These are phyloP conservation scores for Chrysophaeum taylorii DNA, from an alignment of 352 stramenopile genomes.

Conservation along the genomic window DNA sequence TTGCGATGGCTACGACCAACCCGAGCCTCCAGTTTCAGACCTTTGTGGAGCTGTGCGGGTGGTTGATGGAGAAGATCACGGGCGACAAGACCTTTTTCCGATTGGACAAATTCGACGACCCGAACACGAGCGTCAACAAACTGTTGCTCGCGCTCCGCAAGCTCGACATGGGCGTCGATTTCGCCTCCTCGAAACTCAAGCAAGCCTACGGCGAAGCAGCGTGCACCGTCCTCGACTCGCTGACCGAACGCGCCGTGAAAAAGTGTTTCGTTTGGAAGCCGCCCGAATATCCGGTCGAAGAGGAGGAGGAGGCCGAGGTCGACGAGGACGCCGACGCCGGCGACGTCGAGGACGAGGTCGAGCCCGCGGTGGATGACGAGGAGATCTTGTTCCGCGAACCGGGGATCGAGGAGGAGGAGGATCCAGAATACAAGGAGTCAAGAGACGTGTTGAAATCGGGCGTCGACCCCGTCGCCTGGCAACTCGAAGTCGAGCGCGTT, in stretches of 20 bases:
- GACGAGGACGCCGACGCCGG: slow-evolving; percentile 32
- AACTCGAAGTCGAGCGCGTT: slow-evolving; percentile 48
- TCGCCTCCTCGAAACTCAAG: slow-evolving; percentile 38
- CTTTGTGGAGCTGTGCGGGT: slow-evolving; percentile 31
- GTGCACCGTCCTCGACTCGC: slow-evolving; percentile 40
- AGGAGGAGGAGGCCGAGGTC: slow-evolving; percentile 21
- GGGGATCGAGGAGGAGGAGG: slow-evolving; percentile 26
- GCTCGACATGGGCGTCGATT: slow-evolving; percentile 39
- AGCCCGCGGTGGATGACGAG: slow-evolving; percentile 21
- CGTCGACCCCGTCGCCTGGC: slow-evolving; percentile 43
- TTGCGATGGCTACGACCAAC: slow-evolving; percentile 30
- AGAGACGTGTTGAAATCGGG: slow-evolving; percentile 31
- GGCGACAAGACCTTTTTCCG: slow-evolving; percentile 16
- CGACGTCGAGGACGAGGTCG: slow-evolving; percentile 30
- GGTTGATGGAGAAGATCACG: slow-evolving; percentile 22
- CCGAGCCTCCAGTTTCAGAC: slow-evolving; percentile 31
- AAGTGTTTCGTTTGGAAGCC: slow-evolving; percentile 19
- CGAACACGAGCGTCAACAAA: slow-evolving; percentile 43
- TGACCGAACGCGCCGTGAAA: slow-evolving; percentile 37
- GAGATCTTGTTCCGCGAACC: slow-evolving; percentile 18
- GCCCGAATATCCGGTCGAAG: slow-evolving; percentile 22
- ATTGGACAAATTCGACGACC: slow-evolving; percentile 37
- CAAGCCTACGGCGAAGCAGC: slow-evolving; percentile 40
- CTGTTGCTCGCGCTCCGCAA: slow-evolving; percentile 43
- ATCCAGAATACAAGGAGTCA: slow-evolving; percentile 27